phyloP scores from a whole-genome alignment of 2,329 filamentous ascomycete genomes.

The Trichoderma polysporum region DNA sequence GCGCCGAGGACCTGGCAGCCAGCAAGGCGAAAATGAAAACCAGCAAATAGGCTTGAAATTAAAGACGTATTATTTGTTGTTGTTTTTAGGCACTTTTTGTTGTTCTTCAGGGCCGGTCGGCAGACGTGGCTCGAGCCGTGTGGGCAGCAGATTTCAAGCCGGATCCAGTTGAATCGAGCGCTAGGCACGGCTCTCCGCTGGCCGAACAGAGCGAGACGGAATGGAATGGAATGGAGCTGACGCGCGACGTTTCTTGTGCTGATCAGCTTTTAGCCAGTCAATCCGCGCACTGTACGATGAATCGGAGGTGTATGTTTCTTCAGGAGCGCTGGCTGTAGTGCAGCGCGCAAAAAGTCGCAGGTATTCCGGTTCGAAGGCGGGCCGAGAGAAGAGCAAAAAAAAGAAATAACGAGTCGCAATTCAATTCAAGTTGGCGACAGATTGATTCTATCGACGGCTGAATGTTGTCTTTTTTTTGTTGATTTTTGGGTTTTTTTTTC shows the following conservation, averaged over 20 bases:
- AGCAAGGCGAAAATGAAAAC: neutral
- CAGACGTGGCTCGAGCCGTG: conserved; percentile 17
- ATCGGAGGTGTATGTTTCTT: neutral
- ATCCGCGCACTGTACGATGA: conserved; percentile 2
- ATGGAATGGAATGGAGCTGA: conserved; percentile 12
- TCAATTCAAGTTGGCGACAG: neutral
- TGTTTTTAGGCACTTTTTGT: neutral
- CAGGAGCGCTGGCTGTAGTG: neutral
- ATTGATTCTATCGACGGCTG: neutral
- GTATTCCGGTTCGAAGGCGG: neutral
- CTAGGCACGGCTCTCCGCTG: neutral
- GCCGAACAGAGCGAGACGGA: neutral
- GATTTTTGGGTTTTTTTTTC: neutral
- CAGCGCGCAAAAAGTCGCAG: neutral
- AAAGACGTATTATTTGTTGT: conserved; percentile 5
- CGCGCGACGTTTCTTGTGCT: neutral
- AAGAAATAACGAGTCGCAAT: neutral
- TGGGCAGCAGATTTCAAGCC: neutral
- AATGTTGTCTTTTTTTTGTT: neutral
- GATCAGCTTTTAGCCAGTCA: neutral
- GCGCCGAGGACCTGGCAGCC: neutral
- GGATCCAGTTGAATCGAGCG: neutral
- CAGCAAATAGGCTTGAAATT: neutral
- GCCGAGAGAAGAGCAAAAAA: neutral
- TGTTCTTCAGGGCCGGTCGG: neutral